phyloP scores from a whole-genome alignment of 23 red algal species.

The Gracilaria caudata region DNA sequence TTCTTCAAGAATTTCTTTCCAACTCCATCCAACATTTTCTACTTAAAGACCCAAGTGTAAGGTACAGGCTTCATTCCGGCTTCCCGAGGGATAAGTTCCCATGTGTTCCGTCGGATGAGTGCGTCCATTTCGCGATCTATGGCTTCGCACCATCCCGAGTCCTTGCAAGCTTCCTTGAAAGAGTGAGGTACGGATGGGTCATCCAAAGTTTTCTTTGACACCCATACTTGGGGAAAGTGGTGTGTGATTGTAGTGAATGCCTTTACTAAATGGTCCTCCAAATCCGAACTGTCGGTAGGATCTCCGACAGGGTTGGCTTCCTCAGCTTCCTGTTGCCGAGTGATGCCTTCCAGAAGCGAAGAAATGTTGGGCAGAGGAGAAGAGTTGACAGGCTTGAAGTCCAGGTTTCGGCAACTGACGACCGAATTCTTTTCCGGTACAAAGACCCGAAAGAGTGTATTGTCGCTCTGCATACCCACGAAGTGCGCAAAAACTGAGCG shows the following conservation, averaged over 20 bases:
- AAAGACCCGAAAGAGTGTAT: slow-evolving; percentile 1
- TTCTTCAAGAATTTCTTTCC: slow-evolving; percentile 25
- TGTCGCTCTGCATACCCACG: slow-evolving; percentile 27
- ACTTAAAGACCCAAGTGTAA: slow-evolving; percentile 39
- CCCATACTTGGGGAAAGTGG: neutral
- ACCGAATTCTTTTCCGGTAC: neutral
- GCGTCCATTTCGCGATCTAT: slow-evolving; percentile 29
- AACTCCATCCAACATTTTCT: slow-evolving; percentile 12
- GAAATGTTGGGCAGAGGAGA: neutral
- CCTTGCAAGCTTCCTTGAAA: slow-evolving; percentile 7
- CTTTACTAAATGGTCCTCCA: neutral
- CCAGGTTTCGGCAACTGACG: neutral
- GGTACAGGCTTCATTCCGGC: slow-evolving; percentile 6
- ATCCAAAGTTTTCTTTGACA: neutral
- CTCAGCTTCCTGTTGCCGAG: neutral
- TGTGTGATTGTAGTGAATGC: neutral
- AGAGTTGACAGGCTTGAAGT: neutral
- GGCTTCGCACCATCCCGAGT: neutral
- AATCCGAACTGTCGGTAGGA: neutral
- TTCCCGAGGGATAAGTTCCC: neutral
- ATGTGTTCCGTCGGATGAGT: slow-evolving; percentile 9
- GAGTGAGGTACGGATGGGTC: neutral
- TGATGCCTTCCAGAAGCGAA: neutral
- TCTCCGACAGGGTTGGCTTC: neutral
- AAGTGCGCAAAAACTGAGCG: neutral